A percentile compares a stretch with the other conserved stretches of the same genome.
These are phyloP conservation scores for Albugo laibachii DNA, from an alignment of 352 stramenopile species.

Conservation along the genomic window DNA sequence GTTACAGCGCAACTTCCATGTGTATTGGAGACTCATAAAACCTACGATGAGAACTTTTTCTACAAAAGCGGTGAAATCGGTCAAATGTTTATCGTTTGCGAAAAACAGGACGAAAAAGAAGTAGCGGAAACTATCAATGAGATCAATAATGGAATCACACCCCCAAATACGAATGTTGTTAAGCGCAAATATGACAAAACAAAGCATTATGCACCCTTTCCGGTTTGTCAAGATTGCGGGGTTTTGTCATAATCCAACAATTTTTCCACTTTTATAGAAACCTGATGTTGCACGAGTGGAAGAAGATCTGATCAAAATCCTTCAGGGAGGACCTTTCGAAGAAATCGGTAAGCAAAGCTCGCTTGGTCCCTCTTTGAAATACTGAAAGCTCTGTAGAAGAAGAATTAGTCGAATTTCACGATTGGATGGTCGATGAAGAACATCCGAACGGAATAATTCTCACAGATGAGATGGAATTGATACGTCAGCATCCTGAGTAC, in stretches of 20 bases:
- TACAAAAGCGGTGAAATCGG: conserved; percentile 80
- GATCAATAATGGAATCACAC: conserved; percentile 48
- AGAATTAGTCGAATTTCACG: conserved; percentile 71
- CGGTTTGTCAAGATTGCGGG: conserved; percentile 13
- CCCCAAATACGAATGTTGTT: conserved; percentile 70
- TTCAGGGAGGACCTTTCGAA: conserved; percentile 35
- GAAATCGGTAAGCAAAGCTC: conserved; percentile 33
- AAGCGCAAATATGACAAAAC: conserved; percentile 81
- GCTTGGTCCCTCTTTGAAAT: not conserved
- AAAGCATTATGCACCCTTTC: conserved; percentile 59
- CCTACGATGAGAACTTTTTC: conserved; percentile 76
- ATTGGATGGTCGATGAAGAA: conserved; percentile 70
- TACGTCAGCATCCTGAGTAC: conserved; percentile 66
- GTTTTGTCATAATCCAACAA: not conserved
- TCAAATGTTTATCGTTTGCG: conserved; percentile 57
- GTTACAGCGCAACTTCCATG: conserved; percentile 51
- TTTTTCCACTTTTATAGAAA: conserved; percentile 24
- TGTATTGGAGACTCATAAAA: conserved; percentile 80
- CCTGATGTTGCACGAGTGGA: conserved; percentile 59
- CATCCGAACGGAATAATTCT: conserved; percentile 43
- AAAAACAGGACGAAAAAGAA: conserved; percentile 51
- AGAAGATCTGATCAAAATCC: conserved; percentile 69
- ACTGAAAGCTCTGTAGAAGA: conserved; percentile 18
- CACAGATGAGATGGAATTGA: conserved; percentile 66
- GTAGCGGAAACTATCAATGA: conserved; percentile 42